phyloP scores from a whole-genome alignment of 345 rosid genomes.

The Eucalyptus brandiana region DNA sequence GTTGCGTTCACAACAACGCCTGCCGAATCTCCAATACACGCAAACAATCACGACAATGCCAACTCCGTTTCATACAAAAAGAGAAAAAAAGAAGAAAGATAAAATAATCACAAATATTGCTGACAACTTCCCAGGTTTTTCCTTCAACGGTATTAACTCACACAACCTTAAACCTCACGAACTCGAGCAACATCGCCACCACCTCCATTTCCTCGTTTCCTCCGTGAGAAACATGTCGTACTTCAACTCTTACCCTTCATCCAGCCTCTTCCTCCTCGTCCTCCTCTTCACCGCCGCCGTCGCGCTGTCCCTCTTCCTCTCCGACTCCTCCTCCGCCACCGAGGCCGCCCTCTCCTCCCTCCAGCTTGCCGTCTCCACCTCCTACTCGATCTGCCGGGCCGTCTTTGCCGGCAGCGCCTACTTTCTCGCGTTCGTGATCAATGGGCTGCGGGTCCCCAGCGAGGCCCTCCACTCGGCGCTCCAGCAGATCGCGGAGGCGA shows the following conservation, averaged over 20 bases:
- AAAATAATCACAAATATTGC: neutral
- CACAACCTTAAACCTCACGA: neutral
- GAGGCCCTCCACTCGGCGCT: conserved; percentile 15
- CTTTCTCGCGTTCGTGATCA: conserved; percentile 9
- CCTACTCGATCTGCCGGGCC: neutral
- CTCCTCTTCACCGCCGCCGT: neutral
- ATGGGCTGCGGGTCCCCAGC: conserved; percentile 12
- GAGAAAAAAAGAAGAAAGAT: neutral
- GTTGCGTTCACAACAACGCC: neutral
- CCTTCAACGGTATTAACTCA: neutral
- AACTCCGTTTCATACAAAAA: neutral
- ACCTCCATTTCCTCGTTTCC: neutral
- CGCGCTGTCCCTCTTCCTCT: neutral
- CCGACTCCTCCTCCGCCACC: neutral
- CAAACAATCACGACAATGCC: neutral
- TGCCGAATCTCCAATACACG: neutral
- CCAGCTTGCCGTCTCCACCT: neutral
- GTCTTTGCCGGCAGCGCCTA: neutral
- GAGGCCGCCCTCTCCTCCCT: neutral
- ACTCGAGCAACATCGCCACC: neutral
- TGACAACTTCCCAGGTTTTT: neutral
- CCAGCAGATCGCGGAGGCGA: conserved; percentile 4
- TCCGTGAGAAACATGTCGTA: neutral
- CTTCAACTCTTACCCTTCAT: neutral
- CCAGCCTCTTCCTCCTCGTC: neutral